These are phyloP conservation scores for Saturnispora hagleri DNA, from an alignment of 805 yeast genomes.

Conservation along the genomic window DNA sequence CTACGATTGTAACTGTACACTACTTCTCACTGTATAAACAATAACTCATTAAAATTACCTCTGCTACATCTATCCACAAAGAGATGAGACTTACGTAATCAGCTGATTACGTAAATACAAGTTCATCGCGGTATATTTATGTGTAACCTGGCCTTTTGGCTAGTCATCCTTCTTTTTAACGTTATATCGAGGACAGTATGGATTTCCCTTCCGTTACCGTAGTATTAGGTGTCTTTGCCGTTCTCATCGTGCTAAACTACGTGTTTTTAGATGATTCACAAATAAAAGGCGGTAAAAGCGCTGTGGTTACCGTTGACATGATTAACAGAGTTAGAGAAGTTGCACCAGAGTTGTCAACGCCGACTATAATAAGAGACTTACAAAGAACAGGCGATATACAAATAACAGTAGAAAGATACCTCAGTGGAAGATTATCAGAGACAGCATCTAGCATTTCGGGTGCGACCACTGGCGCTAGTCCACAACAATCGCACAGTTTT, in stretches of 20 bases:
- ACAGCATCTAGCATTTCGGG: conserved; percentile 36
- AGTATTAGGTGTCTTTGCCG: conserved; percentile 34
- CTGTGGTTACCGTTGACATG: conserved; percentile 52
- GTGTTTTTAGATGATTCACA: conserved; percentile 35
- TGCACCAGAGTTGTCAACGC: conserved; percentile 62
- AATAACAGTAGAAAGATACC: conserved; percentile 62
- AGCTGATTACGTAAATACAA: background rate
- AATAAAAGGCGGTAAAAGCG: background rate
- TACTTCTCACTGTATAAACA: background rate
- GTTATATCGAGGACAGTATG: conserved; percentile 9
- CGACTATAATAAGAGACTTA: conserved; percentile 66
- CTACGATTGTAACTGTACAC: background rate
- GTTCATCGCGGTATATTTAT: background rate
- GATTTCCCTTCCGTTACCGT: conserved; percentile 41
- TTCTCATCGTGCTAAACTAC: conserved; percentile 58
- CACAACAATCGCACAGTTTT: background rate
- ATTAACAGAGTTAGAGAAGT: conserved; percentile 75
- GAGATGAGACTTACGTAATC: background rate
- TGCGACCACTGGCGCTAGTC: conserved; percentile 10
- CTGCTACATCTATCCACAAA: background rate
- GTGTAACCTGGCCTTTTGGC: background rate
- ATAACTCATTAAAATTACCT: background rate
- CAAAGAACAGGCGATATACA: conserved; percentile 75
- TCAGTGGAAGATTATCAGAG: conserved; percentile 41
- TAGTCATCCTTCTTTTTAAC: background rate